Base-by-base conservation (phyloP, 106 monocot species). In the Xerophyta viscosa region DNA sequence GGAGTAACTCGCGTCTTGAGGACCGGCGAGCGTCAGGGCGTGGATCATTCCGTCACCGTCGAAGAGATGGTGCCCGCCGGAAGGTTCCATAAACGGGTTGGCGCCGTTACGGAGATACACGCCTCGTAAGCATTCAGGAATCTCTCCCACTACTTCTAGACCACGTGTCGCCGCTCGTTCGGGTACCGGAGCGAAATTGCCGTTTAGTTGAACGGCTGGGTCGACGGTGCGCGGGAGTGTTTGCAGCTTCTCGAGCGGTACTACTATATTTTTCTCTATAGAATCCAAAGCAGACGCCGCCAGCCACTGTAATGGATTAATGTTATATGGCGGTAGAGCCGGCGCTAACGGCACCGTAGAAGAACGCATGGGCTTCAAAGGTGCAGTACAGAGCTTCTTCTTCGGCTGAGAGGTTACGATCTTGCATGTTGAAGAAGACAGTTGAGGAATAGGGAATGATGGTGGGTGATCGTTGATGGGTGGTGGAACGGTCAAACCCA, bases 1-100 rank as follows among this genome's bases (percentile, higher is more conserved):
- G 0, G 41, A n/a, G 33, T 64, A 64, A 41, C 27, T 29, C 10
- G 64, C 64, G 6, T 22, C 2, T 8, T 52, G 21, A 6, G 6
- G 3, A 4, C 63, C 51, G 27, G 43, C 6, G 43, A 44, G 43
- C 6, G 58, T 23, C 45, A 64, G 63, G n/a, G 69, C 69, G 27
- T 76, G 69, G 20, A 76, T 44, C 75, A 76, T 76, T 29, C 63
- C 75, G 30, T 76, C 69, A 19, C 63, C 64, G 59, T 76, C 68
- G 28, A 69, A 76, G 23, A 69, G 47, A 24, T 76, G 75, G 64
- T 76, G 75, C 17, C 64, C 64, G 18, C 52, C 62, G 0, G 17
- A 10, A 0, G 75, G 75, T 0, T 37, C 28, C 15, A 68, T 45
- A 26, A 58, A 14, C 2, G 68, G 68, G 50, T 75, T 68, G 18